phyloP scores from a whole-genome alignment of 1,139 yeast genomes.

The Geotrichum bryndzae region DNA sequence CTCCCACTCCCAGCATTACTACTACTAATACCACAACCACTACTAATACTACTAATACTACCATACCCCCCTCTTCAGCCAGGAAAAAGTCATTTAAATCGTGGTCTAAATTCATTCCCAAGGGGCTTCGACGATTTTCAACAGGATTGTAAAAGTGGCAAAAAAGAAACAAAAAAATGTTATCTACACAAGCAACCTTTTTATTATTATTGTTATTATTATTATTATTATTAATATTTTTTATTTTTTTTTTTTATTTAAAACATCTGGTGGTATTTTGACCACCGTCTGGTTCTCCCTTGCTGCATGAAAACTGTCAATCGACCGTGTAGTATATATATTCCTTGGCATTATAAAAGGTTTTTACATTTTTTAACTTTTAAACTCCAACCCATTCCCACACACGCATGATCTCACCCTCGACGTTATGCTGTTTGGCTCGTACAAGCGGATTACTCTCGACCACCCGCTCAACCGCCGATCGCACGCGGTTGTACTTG shows the following conservation, averaged over 20 bases:
- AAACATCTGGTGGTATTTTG: too few relatives aligned
- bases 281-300: too few relatives aligned
- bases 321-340: background rate
- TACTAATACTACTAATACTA: background rate
- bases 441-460: slow-evolving; percentile 60
- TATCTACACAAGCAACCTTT: too few relatives aligned
- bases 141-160: background rate
- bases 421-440: slow-evolving; percentile 54
- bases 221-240: too few relatives aligned
- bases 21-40: background rate
- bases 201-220: too few relatives aligned
- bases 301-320: too few relatives aligned
- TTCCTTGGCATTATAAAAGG: background rate
- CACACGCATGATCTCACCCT: slow-evolving; percentile 81
- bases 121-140: background rate
- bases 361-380: background rate
- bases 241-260: too few relatives aligned
- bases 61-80: background rate
- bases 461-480: slow-evolving; percentile 48
- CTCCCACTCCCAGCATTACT: background rate
- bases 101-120: background rate
- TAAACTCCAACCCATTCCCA: slow-evolving; percentile 75
- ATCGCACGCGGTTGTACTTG: slow-evolving; percentile 56
- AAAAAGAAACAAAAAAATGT: too few relatives aligned
- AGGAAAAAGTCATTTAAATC: background rate